Base-by-base conservation (phyloP, 768 basidiomycete species). In the Xerocomus potaroensis region DNA sequence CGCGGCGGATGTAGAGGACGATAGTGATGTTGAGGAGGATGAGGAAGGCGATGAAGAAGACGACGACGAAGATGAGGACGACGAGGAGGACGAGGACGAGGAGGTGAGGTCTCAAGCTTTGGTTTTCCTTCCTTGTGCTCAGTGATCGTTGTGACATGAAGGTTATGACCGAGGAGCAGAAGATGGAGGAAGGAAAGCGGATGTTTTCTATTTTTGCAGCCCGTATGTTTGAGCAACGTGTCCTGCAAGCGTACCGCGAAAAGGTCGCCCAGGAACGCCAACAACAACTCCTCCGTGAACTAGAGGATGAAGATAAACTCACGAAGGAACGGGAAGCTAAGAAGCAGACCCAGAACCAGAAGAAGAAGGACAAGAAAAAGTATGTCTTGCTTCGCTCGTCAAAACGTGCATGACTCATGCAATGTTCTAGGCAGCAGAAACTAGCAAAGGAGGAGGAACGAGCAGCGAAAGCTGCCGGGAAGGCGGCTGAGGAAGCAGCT, bases 191-290 rank as follows among this genome's bases (percentile, higher is more conserved):
- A 70, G 96, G 96, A 56, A 92, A 94, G 67, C 81, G 91, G 41
- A 99, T 99, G 96, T 99, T 99, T 74, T 93, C 92, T 54, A 96
- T 99, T 69, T 99, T 99, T 60, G 96, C 96, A 14, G 96, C 96
- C 34, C 83, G 96, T 44, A 96, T 98, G 94, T 98, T 99, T 66
- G 96, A 99, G 71, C 95, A 97, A 69, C 84, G 96, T 19, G 96
- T 98, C 31, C 80, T 96, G 45, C 87, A 92, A 60, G 92, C 95
- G 12, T 98, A 95, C 62, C 87, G 95, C 30, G 95, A 98, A 71
- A 86, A 90, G 67, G 91, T 98, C 15, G 95, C 96, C 11, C 91
- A 95, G 63, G 94, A 95, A 68, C 82, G 92, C 55, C 94, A 97
- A 66, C 72, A 87, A 50, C 94, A 97, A 57, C 77, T 99, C 18